phyloP scores from a whole-genome alignment of 78 protist genomes.

The Dictyostelium brefeldianum region DNA sequence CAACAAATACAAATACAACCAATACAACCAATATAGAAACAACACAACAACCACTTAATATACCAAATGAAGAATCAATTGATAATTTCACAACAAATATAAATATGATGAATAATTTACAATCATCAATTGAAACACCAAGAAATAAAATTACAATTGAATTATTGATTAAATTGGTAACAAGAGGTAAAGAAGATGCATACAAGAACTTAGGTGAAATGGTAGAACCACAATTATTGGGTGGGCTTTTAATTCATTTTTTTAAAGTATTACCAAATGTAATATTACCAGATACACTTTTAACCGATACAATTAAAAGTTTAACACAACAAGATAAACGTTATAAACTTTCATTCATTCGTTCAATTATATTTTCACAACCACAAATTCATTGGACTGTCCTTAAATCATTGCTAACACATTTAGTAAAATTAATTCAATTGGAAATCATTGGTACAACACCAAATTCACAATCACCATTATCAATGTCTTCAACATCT shows the following conservation, averaged over 20 bases:
- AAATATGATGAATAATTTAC: neutral
- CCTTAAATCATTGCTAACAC: slow-evolving; percentile 7
- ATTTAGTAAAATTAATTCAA: slow-evolving; percentile 26
- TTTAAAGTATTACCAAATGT: slow-evolving; percentile 30
- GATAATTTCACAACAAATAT: neutral
- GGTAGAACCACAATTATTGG: slow-evolving; percentile 15
- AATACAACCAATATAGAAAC: neutral
- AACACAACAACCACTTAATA: neutral
- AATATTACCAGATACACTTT: slow-evolving; percentile 16
- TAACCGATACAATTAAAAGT: neutral
- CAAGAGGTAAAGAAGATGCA: slow-evolving; percentile 63
- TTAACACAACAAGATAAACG: neutral
- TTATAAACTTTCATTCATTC: slow-evolving; percentile 27
- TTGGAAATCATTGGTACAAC: neutral
- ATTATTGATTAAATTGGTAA: neutral
- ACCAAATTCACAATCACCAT: neutral
- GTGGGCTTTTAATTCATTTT: slow-evolving; percentile 38
- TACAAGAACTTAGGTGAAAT: slow-evolving; percentile 18
- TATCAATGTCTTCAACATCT: too few species aligned
- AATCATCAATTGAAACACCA: neutral
- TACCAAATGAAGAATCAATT: neutral
- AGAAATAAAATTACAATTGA: slow-evolving; percentile 24
- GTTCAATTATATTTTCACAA: slow-evolving; percentile 56
- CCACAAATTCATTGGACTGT: slow-evolving; percentile 45
- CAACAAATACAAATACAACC: neutral